These are phyloP conservation scores for Agrocybe pediades DNA, from an alignment of 768 basidiomycete species.

Conservation along the genomic window DNA sequence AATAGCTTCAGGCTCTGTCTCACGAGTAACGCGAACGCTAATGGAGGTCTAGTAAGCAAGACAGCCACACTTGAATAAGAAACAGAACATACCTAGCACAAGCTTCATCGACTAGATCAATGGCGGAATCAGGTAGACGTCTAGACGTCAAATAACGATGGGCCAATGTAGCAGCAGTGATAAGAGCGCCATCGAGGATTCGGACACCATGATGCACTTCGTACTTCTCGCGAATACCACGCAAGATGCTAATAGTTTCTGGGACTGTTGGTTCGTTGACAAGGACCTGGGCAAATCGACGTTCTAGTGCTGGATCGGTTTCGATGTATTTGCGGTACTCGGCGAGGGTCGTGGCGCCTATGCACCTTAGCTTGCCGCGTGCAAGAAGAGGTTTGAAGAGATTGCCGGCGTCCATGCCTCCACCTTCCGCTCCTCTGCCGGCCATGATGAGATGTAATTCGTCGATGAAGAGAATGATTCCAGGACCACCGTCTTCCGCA, in stretches of 20 bases:
- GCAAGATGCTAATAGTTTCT: slow-evolving; percentile 90
- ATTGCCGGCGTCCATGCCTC: slow-evolving; percentile 93
- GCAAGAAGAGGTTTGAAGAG: slow-evolving; percentile 91
- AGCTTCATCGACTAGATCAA: slow-evolving; percentile 92
- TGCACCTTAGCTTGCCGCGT: slow-evolving; percentile 73
- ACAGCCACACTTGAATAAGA: background rate
- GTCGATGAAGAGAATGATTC: slow-evolving; percentile 93
- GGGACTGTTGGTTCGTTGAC: slow-evolving; percentile 89
- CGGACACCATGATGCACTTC: slow-evolving; percentile 91
- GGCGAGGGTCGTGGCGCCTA: slow-evolving; percentile 90
- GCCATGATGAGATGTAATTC: slow-evolving; percentile 95
- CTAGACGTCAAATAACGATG: slow-evolving; percentile 89
- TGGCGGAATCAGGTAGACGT: slow-evolving; percentile 82
- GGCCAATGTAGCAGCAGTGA: slow-evolving; percentile 87
- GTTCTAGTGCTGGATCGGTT: slow-evolving; percentile 87
- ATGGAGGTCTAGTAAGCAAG: background rate
- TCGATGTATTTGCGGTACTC: slow-evolving; percentile 95
- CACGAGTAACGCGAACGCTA: slow-evolving; percentile 87
- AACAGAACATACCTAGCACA: slow-evolving; percentile 67
- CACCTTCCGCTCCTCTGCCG: slow-evolving; percentile 77
- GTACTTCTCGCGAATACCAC: slow-evolving; percentile 94
- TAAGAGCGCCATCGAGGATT: slow-evolving; percentile 86
- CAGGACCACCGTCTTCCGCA: slow-evolving; percentile 68
- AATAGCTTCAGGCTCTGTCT: slow-evolving; percentile 92
- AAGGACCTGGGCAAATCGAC: slow-evolving; percentile 91